Evolutionary conservation across 176 grass and related monocot genomes (phyloP).

Genomic region (Oryza meyeriana): DNA sequence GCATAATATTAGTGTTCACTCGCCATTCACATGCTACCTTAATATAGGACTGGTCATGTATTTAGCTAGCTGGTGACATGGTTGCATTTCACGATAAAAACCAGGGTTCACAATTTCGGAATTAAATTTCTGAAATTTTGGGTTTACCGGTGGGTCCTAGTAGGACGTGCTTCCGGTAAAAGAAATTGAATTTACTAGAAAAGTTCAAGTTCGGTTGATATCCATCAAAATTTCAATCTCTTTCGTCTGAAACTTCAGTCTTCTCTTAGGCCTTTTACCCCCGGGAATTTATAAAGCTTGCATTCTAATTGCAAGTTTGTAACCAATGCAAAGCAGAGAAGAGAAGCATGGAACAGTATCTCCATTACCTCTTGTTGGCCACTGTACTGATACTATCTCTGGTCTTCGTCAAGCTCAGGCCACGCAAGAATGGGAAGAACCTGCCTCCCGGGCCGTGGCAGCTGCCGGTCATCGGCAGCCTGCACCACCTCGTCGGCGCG

Average conservation of each 20-base stretch:
- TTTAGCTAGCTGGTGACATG: not conserved
- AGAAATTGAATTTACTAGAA: no score
- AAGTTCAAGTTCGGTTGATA: no score
- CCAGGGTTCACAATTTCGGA: no score
- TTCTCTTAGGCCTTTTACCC: no score
- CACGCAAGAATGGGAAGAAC: not conserved
- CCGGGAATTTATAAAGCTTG: not conserved
- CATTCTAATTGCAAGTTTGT: not conserved
- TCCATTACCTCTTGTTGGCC: not conserved
- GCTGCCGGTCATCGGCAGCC: slow-evolving; percentile 46
- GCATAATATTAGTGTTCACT: not conserved
- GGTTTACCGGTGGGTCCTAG: no score
- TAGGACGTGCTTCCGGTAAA: no score
- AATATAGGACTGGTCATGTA: not conserved
- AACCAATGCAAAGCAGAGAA: not conserved
- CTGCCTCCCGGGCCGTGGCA: slow-evolving; percentile 43
- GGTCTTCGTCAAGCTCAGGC: slow-evolving; percentile 1
- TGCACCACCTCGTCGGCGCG: slow-evolving; percentile 43
- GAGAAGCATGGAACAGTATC: not conserved
- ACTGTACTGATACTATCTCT: slow-evolving; percentile 8
- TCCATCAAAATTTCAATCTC: no score
- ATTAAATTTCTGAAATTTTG: no score
- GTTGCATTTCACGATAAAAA: no score
- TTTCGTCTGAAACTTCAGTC: no score
- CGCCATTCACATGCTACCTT: not conserved